A percentile compares a stretch with the other conserved stretches of the same genome.
These are phyloP conservation scores for Westerdykella sp. DNA, from an alignment of 2,329 filamentous ascomycete species.

Conservation along the genomic window DNA sequence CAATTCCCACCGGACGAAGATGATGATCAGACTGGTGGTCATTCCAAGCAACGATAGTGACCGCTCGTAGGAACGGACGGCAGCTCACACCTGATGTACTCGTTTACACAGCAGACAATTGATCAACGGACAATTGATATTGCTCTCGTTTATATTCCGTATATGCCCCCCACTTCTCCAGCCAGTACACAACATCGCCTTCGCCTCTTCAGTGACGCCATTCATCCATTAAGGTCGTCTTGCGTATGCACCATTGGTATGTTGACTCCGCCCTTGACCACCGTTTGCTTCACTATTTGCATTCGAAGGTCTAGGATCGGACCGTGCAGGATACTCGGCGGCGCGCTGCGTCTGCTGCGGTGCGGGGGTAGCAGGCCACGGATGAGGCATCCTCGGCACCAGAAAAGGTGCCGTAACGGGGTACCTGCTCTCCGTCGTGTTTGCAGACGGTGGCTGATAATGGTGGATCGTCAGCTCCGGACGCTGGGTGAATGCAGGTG, in stretches of 20 bases:
- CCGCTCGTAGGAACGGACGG: not conserved
- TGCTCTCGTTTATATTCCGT: no score
- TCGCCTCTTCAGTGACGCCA: not conserved
- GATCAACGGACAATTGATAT: no score
- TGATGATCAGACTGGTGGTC: not conserved
- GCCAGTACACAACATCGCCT: no score
- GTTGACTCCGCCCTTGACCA: not conserved
- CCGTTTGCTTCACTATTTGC: not conserved
- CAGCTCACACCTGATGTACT: not conserved
- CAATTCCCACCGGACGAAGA: slow-evolving; percentile 73
- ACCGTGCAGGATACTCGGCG: not conserved
- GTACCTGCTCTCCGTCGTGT: not conserved
- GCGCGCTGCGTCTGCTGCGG: not conserved
- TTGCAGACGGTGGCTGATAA: not conserved
- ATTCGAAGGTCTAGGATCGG: not conserved
- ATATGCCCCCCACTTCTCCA: no score
- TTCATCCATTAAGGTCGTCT: not conserved
- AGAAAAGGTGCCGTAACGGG: slow-evolving; percentile 4
- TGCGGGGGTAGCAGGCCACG: not conserved
- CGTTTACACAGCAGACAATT: not conserved
- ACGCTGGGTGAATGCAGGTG: not conserved
- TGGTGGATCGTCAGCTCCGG: not conserved
- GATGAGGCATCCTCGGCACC: slow-evolving; percentile 2
- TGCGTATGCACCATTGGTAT: not conserved
- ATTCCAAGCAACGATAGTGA: not conserved